Conservation (phyloP, 495 filamentous ascomycete genomes). For the Trichoderma erinaceum region DNA sequence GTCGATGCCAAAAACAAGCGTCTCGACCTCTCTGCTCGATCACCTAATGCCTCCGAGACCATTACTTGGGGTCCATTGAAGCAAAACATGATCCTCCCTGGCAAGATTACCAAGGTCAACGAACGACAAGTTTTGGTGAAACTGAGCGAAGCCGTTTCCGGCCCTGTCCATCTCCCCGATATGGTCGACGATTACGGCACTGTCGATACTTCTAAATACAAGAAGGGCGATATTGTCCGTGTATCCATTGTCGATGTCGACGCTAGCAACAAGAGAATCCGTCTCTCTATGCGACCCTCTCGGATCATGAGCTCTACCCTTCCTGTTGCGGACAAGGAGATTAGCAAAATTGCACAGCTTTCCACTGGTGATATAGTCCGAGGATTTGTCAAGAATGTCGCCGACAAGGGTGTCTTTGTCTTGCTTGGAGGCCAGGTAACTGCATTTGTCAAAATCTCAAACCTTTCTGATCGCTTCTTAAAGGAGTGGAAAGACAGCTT, state of each 20-base stretch:
- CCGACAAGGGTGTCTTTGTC: constrained; percentile 82
- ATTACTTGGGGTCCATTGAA: constrained; percentile 63
- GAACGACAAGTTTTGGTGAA: constrained; percentile 79
- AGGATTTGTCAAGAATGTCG: constrained; percentile 82
- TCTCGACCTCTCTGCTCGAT: constrained; percentile 74
- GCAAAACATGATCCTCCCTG: constrained; percentile 72
- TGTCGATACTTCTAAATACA: constrained; percentile 52
- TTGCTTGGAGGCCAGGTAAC: constrained; percentile 70
- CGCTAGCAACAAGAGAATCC: constrained; percentile 70
- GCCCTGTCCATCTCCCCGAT: constrained; percentile 68
- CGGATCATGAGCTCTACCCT: constrained; percentile 81
- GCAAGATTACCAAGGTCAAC: constrained; percentile 77
- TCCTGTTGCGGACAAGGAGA: constrained; percentile 73
- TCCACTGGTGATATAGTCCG: constrained; percentile 74
- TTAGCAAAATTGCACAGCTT: constrained; percentile 60
- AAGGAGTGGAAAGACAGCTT: constrained; percentile 95
- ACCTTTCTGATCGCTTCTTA: constrained; percentile 82
- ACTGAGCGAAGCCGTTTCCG: constrained; percentile 68
- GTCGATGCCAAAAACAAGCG: constrained; percentile 68
- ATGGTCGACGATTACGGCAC: constrained; percentile 80
- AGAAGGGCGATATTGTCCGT: constrained; percentile 78
- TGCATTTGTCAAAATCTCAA: constrained; percentile 73
- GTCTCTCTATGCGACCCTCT: constrained; percentile 78
- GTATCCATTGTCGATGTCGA: constrained; percentile 79
- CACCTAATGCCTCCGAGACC: constrained; percentile 43